phyloP scores from a whole-genome alignment of 306 rosid species.

The Cucurbita argyrosperma region DNA sequence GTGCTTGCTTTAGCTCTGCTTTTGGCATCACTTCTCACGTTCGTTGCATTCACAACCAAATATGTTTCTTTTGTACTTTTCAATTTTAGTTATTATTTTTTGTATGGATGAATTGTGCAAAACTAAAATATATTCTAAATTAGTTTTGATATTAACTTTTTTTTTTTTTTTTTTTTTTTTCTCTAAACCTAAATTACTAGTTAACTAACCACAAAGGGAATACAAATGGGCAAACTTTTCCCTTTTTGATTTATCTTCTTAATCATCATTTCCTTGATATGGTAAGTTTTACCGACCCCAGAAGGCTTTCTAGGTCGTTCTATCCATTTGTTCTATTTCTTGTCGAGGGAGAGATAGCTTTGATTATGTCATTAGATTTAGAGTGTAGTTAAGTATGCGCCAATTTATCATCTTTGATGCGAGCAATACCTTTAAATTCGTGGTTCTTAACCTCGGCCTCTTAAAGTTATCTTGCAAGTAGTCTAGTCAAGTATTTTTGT shows the following conservation, averaged over 20 bases:
- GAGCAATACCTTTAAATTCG: too few relatives aligned
- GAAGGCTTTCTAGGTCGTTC: too few relatives aligned
- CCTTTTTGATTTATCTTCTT: neutral
- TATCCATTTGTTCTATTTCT: too few relatives aligned
- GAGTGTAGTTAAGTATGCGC: too few relatives aligned
- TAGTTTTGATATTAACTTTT: neutral
- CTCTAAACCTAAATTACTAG: neutral
- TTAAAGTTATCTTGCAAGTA: too few relatives aligned
- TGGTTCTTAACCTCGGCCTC: too few relatives aligned
- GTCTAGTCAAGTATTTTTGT: too few relatives aligned
- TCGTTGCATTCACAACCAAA: neutral
- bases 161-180: neutral
- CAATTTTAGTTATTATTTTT: neutral
- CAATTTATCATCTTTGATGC: too few relatives aligned
- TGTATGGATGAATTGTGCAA: neutral
- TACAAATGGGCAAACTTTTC: neutral
- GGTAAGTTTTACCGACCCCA: too few relatives aligned
- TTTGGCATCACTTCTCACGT: constrained; percentile 8
- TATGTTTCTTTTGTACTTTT: neutral
- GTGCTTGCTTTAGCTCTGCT: neutral
- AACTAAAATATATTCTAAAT: neutral
- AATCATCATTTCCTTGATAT: too few relatives aligned
- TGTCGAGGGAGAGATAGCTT: too few relatives aligned
- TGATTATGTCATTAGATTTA: too few relatives aligned
- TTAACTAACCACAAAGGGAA: neutral